Percentiles rank a stretch among this genome's conserved stretches.
Evolutionary conservation across 2,329 filamentous ascomycete genomes (phyloP).

Genomic region (Fusarium luffae): DNA sequence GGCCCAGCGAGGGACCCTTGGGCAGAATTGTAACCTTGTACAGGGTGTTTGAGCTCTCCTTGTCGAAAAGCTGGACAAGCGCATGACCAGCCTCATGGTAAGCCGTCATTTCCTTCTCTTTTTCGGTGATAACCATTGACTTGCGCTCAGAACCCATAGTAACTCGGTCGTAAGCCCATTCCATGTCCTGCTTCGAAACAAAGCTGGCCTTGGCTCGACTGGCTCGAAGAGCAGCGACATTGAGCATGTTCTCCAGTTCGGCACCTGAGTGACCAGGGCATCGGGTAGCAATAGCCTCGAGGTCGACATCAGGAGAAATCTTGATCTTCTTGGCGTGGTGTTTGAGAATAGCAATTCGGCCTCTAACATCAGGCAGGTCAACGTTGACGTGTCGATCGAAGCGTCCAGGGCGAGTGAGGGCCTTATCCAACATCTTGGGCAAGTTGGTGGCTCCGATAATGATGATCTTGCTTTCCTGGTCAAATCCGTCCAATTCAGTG

Average conservation of each 20-base stretch:
- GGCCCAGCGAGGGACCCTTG: conserved; percentile 84
- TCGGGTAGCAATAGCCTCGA: conserved; percentile 84
- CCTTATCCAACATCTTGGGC: conserved; percentile 92
- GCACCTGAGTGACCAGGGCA: conserved; percentile 94
- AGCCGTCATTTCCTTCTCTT: conserved; percentile 95
- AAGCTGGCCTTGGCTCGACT: conserved; percentile 83
- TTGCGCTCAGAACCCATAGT: conserved; percentile 95
- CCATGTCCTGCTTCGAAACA: conserved; percentile 83
- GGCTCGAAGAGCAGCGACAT: conserved; percentile 94
- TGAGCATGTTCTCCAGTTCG: conserved; percentile 95
- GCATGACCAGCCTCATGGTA: conserved; percentile 98
- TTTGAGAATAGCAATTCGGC: conserved; percentile 90
- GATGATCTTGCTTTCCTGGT: conserved; percentile 93
- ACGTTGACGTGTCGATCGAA: conserved; percentile 95
- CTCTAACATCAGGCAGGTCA: conserved; percentile 89
- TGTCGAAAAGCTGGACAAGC: conserved; percentile 84
- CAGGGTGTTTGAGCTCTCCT: conserved; percentile 76
- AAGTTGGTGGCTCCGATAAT: conserved; percentile 98
- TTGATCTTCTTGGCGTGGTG: conserved; percentile 95
- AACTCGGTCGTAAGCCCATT: conserved; percentile 98
- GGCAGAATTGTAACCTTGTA: conserved; percentile 99
- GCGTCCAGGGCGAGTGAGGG: conserved; percentile 90
- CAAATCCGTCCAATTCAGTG: conserved; percentile 96
- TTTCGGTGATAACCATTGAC: conserved; percentile 88
- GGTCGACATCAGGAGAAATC: conserved; percentile 80